phyloP scores from a whole-genome alignment of 2,329 filamentous ascomycete species.

The Exophiala mesophila region DNA sequence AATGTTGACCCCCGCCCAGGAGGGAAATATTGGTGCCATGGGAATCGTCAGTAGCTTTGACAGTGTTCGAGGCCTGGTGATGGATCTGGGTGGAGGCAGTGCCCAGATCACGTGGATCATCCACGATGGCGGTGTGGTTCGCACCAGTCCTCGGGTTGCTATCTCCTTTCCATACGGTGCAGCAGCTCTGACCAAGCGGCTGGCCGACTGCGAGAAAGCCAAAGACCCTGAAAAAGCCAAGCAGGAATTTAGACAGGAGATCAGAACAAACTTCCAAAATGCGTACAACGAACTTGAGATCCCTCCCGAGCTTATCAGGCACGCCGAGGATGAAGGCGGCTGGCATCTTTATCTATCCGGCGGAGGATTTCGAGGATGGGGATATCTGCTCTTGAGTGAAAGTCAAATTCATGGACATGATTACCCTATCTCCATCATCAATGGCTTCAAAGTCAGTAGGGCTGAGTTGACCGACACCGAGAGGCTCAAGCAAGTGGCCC shows the following conservation, averaged over 20 bases:
- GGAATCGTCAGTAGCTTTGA: conserved; percentile 72
- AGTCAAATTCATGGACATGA: conserved; percentile 65
- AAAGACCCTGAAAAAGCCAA: conserved; percentile 39
- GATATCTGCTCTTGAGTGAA: conserved; percentile 77
- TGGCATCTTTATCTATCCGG: conserved; percentile 79
- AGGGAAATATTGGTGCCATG: conserved; percentile 76
- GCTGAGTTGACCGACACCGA: conserved; percentile 65
- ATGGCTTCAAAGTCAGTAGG: conserved; percentile 70
- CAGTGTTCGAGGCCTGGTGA: conserved; percentile 67
- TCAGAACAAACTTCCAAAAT: conserved; percentile 53
- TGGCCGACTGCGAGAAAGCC: conserved; percentile 45
- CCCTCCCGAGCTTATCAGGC: conserved; percentile 51
- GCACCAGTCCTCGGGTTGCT: conserved; percentile 50
- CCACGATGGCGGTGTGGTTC: conserved; percentile 45
- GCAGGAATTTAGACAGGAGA: conserved; percentile 31
- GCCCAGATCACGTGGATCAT: conserved; percentile 66
- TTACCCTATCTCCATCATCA: conserved; percentile 81
- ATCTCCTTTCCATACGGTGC: conserved; percentile 67
- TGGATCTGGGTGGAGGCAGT: conserved; percentile 63
- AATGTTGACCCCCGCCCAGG: conserved; percentile 71
- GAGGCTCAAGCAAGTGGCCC: conserved; percentile 77
- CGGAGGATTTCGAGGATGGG: conserved; percentile 85
- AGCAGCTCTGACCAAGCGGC: conserved; percentile 57
- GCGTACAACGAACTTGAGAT: conserved; percentile 53
- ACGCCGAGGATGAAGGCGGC: conserved; percentile 43